A percentile compares a stretch with the other conserved stretches of the same genome.
Evolutionary conservation across 2,329 filamentous ascomycete genomes (phyloP).

Genomic region (Pseudocercospora fijiensis): DNA sequence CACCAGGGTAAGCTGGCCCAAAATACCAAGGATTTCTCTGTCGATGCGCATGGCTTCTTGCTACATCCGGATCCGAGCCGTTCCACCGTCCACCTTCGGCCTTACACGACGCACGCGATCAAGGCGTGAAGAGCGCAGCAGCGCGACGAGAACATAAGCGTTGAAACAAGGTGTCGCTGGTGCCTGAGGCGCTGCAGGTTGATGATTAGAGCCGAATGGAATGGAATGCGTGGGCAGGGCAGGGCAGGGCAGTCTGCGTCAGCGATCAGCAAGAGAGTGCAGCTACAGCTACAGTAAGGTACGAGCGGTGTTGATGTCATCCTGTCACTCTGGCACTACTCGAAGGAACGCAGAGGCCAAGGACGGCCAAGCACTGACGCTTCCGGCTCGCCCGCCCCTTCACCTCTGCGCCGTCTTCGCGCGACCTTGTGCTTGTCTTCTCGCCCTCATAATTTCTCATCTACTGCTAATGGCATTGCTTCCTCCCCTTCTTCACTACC

Average conservation of each 20-base stretch:
- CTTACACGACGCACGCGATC: neutral
- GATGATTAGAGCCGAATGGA: neutral
- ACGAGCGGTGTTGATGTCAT: neutral
- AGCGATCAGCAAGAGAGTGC: neutral
- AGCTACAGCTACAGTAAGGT: no score
- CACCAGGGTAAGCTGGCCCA: constrained; percentile 27
- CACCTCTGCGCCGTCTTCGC: neutral
- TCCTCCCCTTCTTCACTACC: neutral
- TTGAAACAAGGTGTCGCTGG: neutral
- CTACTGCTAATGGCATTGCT: neutral
- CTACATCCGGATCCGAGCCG: neutral
- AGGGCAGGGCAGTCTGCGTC: no score
- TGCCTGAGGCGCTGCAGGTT: neutral
- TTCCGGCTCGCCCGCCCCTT: neutral
- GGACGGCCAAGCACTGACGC: neutral
- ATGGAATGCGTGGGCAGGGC: no score
- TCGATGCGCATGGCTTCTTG: constrained; percentile 5
- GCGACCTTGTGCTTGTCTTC: neutral
- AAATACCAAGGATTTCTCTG: constrained; percentile 19
- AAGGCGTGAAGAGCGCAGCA: neutral
- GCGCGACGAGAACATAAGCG: neutral
- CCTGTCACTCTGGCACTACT: no score
- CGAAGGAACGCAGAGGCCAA: neutral
- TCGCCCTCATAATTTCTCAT: neutral
- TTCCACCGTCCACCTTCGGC: no score